phyloP scores from a whole-genome alignment of 2,329 filamentous ascomycete species.

The Alternaria atra region DNA sequence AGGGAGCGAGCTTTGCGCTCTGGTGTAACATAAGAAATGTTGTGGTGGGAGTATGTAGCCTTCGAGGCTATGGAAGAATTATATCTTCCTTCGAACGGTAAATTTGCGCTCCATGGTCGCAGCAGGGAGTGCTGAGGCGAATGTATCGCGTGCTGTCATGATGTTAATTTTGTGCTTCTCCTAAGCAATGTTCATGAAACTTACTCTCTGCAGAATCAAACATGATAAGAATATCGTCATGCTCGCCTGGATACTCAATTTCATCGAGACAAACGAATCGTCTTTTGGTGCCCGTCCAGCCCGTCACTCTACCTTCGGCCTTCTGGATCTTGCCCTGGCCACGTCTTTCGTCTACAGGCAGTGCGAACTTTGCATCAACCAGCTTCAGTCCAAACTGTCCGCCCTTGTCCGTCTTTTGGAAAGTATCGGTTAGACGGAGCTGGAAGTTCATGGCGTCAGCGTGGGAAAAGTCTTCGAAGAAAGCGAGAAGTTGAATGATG shows the following conservation, averaged over 20 bases:
- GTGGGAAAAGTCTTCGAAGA: slow-evolving; percentile 87
- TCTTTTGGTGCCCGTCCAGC: slow-evolving; percentile 65
- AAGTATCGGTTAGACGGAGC: slow-evolving; percentile 83
- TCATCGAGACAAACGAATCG: slow-evolving; percentile 86
- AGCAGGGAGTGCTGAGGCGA: slow-evolving; percentile 57
- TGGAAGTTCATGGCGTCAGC: slow-evolving; percentile 90
- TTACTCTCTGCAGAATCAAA: slow-evolving; percentile 83
- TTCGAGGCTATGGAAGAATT: not conserved
- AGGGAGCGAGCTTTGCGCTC: not conserved
- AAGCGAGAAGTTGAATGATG: slow-evolving; percentile 79
- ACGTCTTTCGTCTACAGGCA: slow-evolving; percentile 68
- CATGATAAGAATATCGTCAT: slow-evolving; percentile 86
- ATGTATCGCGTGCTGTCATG: slow-evolving; percentile 55
- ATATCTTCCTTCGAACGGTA: slow-evolving; percentile 55
- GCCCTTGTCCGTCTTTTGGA: slow-evolving; percentile 67
- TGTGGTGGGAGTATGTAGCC: not conserved
- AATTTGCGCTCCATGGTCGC: slow-evolving; percentile 53
- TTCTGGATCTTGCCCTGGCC: slow-evolving; percentile 60
- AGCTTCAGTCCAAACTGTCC: slow-evolving; percentile 77
- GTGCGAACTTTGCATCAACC: slow-evolving; percentile 88
- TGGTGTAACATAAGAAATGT: not conserved
- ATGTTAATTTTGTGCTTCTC: slow-evolving; percentile 29
- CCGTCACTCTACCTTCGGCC: slow-evolving; percentile 58
- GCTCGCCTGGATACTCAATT: slow-evolving; percentile 88
- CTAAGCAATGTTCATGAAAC: slow-evolving; percentile 43